Evolutionary conservation across 2,329 filamentous ascomycete species (phyloP).

Genomic region (Dothistroma septosporum): DNA sequence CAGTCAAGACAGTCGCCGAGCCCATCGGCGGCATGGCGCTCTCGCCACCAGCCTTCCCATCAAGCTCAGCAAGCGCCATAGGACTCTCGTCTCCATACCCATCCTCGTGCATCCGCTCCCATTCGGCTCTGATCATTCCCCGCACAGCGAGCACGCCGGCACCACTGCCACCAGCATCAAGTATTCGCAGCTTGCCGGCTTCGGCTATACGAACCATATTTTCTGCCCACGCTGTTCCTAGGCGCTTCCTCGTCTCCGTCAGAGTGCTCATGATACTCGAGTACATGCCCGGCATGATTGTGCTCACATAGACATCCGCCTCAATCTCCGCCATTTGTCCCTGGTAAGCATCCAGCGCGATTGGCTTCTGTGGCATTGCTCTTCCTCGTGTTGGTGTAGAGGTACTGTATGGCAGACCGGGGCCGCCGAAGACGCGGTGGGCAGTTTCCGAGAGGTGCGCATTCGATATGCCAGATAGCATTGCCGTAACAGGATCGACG

Average conservation of each 20-base stretch:
- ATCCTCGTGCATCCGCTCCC: constrained; percentile 59
- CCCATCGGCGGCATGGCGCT: constrained; percentile 54
- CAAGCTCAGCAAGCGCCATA: constrained; percentile 30
- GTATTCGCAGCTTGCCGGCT: constrained; percentile 58
- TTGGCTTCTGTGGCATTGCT: constrained; percentile 58
- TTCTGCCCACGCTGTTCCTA: constrained; percentile 68
- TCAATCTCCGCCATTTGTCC: constrained; percentile 69
- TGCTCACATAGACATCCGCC: constrained; percentile 67
- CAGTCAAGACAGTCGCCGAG: constrained; percentile 76
- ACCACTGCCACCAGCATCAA: constrained; percentile 72
- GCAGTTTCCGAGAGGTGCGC: constrained; percentile 72
- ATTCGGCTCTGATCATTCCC: constrained; percentile 75
- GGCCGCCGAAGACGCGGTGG: constrained; percentile 70
- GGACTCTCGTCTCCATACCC: constrained; percentile 13
- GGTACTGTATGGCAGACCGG: constrained; percentile 70
- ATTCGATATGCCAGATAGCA: constrained; percentile 60
- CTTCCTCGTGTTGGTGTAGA: constrained; percentile 59
- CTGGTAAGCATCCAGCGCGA: constrained; percentile 61
- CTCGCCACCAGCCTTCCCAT: constrained; percentile 38
- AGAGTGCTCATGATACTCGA: constrained; percentile 63
- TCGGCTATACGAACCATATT: constrained; percentile 53
- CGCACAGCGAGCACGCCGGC: constrained; percentile 72
- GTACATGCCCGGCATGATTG: constrained; percentile 67
- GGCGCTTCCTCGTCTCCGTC: constrained; percentile 67
- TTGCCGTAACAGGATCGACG: constrained; percentile 62